Conservation (phyloP, 78 protist species). For the Dictyostelium brefeldianum region DNA sequence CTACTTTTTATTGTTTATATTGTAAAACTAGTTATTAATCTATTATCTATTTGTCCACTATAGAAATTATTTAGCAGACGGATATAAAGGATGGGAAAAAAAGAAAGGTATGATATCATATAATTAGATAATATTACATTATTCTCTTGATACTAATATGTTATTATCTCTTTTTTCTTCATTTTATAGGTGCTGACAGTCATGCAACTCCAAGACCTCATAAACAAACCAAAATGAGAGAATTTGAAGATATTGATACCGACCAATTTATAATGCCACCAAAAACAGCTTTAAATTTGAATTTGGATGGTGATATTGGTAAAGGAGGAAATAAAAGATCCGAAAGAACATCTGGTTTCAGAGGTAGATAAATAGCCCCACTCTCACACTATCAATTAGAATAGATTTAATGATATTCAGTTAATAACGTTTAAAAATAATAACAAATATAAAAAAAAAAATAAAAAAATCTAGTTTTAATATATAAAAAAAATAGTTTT, state of each 20-base stretch:
- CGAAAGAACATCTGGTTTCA: not conserved
- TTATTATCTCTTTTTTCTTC: no score
- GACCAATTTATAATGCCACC: constrained; percentile 38
- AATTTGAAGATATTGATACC: not conserved
- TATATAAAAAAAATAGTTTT: no score
- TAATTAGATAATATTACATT: no score
- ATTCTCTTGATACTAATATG: no score
- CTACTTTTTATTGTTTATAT: no score
- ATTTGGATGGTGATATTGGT: constrained; percentile 5
- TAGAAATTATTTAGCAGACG: constrained; percentile 18
- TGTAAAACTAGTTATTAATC: no score
- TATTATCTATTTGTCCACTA: no score
- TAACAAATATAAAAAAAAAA: no score
- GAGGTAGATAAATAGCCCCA: not conserved
- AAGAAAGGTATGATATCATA: constrained; percentile 6
- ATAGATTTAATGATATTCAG: no score
- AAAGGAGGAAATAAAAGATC: constrained; percentile 23
- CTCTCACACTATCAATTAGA: not conserved
- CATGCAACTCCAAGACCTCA: constrained; percentile 54
- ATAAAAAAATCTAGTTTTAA: no score
- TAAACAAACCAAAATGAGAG: constrained; percentile 48
- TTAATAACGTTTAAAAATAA: no score
- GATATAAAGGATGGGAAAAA: constrained; percentile 20
- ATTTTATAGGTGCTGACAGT: constrained; percentile 37
- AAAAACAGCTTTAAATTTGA: not conserved